These are phyloP conservation scores for Clitopilus hobsonii DNA, from an alignment of 768 basidiomycete genomes.

Conservation along the genomic window DNA sequence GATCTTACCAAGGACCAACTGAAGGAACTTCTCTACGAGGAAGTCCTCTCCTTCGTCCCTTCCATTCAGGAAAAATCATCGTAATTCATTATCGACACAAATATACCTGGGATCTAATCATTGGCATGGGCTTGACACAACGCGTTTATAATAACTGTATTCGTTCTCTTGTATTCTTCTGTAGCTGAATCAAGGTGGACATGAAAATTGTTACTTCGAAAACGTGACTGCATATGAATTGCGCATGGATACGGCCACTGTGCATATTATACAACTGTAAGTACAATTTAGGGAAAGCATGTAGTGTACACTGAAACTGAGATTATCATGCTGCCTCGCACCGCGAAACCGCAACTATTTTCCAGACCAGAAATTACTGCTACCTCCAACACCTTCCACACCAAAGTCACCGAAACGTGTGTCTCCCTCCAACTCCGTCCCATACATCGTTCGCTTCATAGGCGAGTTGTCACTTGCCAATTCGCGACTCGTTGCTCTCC, in stretches of 20 bases:
- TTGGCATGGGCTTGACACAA: constrained; percentile 7
- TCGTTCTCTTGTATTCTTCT: constrained; percentile 11
- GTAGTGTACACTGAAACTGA: not conserved
- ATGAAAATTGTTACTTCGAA: not conserved
- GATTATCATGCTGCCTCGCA: not conserved
- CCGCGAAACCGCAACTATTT: constrained; percentile 7
- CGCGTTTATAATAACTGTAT: constrained; percentile 7
- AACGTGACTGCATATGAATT: not conserved
- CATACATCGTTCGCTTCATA: constrained; percentile 74
- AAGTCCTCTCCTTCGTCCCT: constrained; percentile 74
- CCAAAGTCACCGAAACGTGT: constrained; percentile 87
- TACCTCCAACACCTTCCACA: constrained; percentile 68
- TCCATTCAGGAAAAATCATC: constrained; percentile 43
- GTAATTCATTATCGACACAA: constrained; percentile 4
- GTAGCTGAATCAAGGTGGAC: constrained; percentile 13
- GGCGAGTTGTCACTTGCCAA: constrained; percentile 24
- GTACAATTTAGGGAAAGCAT: not conserved
- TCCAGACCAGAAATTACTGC: constrained; percentile 53
- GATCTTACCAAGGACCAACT: constrained; percentile 73
- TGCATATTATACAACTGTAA: not conserved
- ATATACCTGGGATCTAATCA: constrained; percentile 2
- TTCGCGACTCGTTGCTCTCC: not conserved
- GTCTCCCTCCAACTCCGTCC: constrained; percentile 76
- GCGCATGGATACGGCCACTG: too few relatives aligned
- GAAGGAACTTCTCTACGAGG: constrained; percentile 80